Evolutionary conservation across 306 rosid species (phyloP).

Genomic region (Corylus avellana): DNA sequence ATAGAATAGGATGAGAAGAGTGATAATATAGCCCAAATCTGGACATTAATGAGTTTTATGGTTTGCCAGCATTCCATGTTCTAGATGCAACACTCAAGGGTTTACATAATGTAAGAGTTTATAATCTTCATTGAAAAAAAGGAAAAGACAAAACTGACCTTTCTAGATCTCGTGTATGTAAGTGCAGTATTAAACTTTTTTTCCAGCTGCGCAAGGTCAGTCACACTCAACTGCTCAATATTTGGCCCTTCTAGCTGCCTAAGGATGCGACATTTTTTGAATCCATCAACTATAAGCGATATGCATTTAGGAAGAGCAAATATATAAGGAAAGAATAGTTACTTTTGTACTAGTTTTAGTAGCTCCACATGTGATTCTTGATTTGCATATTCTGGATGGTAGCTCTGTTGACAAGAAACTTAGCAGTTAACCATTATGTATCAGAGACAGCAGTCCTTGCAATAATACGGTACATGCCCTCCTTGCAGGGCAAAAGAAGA

Average conservation of each 20-base stretch:
- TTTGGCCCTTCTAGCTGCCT: conserved; percentile 28
- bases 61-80: neutral
- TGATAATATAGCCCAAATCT: neutral
- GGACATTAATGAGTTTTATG: neutral
- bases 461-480: neutral
- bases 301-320: neutral
- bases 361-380: conserved; percentile 16
- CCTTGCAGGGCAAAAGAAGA: neutral
- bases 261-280: neutral
- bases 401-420: conserved; percentile 20
- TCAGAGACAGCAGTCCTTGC: neutral
- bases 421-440: neutral
- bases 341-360: conserved; percentile 28
- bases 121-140: neutral
- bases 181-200: conserved; percentile 22
- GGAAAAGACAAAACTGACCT: conserved; percentile 21
- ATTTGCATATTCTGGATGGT: conserved; percentile 10
- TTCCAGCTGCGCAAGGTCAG: conserved; percentile 27
- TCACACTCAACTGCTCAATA: conserved; percentile 20
- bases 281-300: neutral
- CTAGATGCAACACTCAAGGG: neutral
- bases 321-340: conserved; percentile 13
- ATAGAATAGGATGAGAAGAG: neutral
- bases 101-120: neutral
- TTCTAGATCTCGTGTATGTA: conserved; percentile 18